phyloP scores from a whole-genome alignment of 202 grass and related monocot species.

The Panicum hallii region DNA sequence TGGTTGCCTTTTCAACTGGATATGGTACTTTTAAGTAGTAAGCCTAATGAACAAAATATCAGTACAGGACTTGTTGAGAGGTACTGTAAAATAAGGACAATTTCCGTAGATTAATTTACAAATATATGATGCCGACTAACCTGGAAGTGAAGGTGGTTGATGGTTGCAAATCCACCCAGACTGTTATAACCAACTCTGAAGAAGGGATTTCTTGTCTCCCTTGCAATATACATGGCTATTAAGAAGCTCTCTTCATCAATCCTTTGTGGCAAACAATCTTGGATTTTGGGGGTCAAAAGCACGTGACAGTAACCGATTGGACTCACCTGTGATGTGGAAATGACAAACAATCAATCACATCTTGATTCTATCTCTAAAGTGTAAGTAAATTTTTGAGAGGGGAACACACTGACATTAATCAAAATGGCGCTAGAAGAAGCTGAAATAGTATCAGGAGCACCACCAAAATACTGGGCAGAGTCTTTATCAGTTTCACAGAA shows the following conservation, averaged over 20 bases:
- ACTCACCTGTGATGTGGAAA: slow-evolving; percentile 62
- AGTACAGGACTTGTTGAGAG: not conserved
- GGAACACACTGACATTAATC: slow-evolving; percentile 66
- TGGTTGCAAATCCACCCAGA: slow-evolving; percentile 89
- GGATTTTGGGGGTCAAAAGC: slow-evolving; percentile 74
- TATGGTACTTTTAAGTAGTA: slow-evolving; percentile 71
- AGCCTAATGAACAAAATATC: slow-evolving; percentile 47
- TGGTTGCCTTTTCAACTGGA: slow-evolving; percentile 72
- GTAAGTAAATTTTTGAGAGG: not conserved
- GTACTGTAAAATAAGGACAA: not conserved
- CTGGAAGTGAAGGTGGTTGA: slow-evolving; percentile 95
- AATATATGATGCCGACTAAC: slow-evolving; percentile 40
- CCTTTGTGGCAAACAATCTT: slow-evolving; percentile 75
- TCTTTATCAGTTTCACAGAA: slow-evolving; percentile 57
- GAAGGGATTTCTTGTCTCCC: slow-evolving; percentile 56
- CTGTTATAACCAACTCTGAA: slow-evolving; percentile 96
- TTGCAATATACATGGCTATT: slow-evolving; percentile 74
- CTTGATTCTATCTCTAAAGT: not conserved
- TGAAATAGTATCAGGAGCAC: slow-evolving; percentile 36
- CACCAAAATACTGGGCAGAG: slow-evolving; percentile 47
- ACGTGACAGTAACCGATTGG: slow-evolving; percentile 83
- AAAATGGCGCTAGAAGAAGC: slow-evolving; percentile 66
- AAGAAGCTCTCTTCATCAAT: slow-evolving; percentile 73
- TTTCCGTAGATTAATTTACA: too few relatives aligned
- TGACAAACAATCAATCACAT: not conserved